Evolutionary conservation across 352 stramenopile species (phyloP).

Genomic region (Phytophthora capsici): DNA sequence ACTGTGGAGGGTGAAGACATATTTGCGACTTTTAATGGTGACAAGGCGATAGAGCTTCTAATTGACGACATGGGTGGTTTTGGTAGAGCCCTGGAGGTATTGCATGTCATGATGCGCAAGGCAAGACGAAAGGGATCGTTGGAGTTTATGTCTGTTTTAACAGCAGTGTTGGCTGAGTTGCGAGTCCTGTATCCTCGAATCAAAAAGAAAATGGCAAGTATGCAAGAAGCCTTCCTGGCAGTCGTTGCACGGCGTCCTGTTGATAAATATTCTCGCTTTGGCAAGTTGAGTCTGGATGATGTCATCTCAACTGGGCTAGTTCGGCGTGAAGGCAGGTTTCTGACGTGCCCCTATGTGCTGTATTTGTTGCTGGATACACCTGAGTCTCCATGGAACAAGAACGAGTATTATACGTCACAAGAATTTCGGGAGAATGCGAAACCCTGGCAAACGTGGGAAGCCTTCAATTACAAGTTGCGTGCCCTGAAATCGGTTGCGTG

Average conservation of each 20-base stretch:
- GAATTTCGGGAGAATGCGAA: constrained; percentile 7
- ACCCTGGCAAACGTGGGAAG: constrained; percentile 19
- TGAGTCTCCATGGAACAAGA: constrained; percentile 17
- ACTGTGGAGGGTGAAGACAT: constrained; percentile 10
- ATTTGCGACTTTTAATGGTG: constrained; percentile 4
- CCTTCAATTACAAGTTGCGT: constrained; percentile 24
- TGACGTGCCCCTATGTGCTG: constrained; percentile 19
- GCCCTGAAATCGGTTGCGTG: constrained; percentile 22
- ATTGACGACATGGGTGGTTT: constrained; percentile 27
- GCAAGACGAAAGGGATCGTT: constrained; percentile 6
- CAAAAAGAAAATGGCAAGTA: constrained; percentile 12
- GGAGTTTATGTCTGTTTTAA: constrained; percentile 12
- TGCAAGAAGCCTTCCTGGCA: constrained; percentile 28
- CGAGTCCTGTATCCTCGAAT: constrained; percentile 22
- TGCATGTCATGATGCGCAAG: constrained; percentile 20
- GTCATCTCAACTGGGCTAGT: constrained; percentile 29
- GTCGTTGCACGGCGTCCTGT: constrained; percentile 21
- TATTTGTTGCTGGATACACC: constrained; percentile 22
- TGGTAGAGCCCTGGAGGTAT: constrained; percentile 25
- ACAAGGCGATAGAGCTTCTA: constrained; percentile 19
- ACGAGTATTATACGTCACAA: neutral
- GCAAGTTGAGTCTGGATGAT: constrained; percentile 24
- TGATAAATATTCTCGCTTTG: constrained; percentile 19
- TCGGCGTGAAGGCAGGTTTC: neutral
- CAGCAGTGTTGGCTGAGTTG: no score